phyloP scores from a whole-genome alignment of 345 rosid species.

The Eucalyptus tenuipes region DNA sequence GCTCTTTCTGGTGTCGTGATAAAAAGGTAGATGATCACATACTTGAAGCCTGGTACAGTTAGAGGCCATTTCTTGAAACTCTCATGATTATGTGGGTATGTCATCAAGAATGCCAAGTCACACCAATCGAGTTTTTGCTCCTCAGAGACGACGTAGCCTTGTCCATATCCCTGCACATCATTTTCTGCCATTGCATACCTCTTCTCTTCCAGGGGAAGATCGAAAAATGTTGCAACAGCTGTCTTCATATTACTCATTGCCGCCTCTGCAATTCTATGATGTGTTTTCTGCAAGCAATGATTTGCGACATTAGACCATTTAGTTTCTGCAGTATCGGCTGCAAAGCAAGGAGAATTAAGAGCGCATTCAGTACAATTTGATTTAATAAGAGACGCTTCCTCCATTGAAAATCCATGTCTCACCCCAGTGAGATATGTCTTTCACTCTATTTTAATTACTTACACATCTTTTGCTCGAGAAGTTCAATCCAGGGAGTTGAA shows the following conservation, averaged over 20 bases:
- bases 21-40: neutral
- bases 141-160: slow-evolving; percentile 10
- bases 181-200: neutral
- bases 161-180: slow-evolving; percentile 9
- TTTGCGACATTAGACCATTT: neutral
- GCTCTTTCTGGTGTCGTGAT: neutral
- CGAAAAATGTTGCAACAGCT: slow-evolving; percentile 2
- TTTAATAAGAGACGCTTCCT: neutral
- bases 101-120: neutral
- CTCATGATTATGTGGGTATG: neutral
- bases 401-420: neutral
- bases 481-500: neutral
- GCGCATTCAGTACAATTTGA: neutral
- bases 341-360: neutral
- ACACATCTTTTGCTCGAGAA: neutral
- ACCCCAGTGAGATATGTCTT: neutral
- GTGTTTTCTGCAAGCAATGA: neutral
- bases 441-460: neutral
- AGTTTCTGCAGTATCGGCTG: neutral
- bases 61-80: slow-evolving; percentile 5
- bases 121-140: slow-evolving; percentile 14
- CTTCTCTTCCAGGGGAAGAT: slow-evolving; percentile 15
- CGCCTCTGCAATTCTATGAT: slow-evolving; percentile 1
- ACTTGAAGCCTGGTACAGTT: slow-evolving; percentile 3
- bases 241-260: neutral